A percentile compares a stretch with the other conserved stretches of the same genome.
Evolutionary conservation across 2,329 filamentous ascomycete genomes (phyloP).

Genomic region (Cercospora zeae-maydis): DNA sequence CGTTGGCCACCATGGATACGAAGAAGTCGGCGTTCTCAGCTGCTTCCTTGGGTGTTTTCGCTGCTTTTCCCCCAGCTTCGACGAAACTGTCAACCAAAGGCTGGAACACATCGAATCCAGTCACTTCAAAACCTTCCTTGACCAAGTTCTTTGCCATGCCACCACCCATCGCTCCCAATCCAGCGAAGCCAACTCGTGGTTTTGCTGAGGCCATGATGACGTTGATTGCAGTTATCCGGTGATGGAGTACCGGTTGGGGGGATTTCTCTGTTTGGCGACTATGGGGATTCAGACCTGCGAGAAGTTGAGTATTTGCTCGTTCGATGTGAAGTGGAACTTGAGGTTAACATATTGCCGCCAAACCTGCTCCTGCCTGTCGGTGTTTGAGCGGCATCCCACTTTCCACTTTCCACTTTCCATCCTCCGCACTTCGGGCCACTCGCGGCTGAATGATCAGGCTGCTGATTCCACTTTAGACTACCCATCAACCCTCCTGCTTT

Average conservation of each 20-base stretch:
- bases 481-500: not conserved
- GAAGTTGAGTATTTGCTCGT: not conserved
- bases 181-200: constrained; percentile 54
- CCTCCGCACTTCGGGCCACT: constrained; percentile 8
- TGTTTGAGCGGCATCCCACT: constrained; percentile 7
- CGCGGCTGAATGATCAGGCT: constrained; percentile 9
- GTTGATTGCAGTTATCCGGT: not conserved
- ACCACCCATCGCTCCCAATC: constrained; percentile 77
- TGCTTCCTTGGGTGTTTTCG: constrained; percentile 58
- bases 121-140: constrained; percentile 62
- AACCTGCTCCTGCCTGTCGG: not conserved
- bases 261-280: not conserved
- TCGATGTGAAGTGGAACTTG: not conserved
- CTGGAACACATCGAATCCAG: constrained; percentile 67
- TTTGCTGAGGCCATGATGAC: constrained; percentile 24
- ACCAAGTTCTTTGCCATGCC: constrained; percentile 75
- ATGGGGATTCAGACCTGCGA: not conserved
- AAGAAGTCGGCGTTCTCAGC: constrained; percentile 59
- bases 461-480: not conserved
- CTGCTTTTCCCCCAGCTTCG: constrained; percentile 58
- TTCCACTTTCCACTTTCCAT: not conserved
- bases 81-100: constrained; percentile 65
- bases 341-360: not conserved
- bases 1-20: constrained; percentile 73
- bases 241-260: not conserved